Evolutionary conservation across 177 flowering plant genomes (phyloP).

Genomic region (Vitis hybrid): DNA sequence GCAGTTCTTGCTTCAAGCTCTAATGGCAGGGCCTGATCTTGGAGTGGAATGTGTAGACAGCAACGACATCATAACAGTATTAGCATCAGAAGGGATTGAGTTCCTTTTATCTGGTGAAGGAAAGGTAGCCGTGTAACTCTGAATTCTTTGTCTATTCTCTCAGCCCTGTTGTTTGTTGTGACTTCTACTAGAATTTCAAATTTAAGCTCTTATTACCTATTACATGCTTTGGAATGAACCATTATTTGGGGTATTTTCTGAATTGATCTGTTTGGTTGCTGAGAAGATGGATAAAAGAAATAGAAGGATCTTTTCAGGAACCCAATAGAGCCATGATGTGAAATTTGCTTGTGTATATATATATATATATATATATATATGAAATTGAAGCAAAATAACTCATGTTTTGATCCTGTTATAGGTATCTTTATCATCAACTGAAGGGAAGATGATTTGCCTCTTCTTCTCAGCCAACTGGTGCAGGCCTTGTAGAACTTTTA

Average conservation of each 20-base stretch:
- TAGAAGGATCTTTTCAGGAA: too few relatives aligned
- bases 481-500: slow-evolving; percentile 51
- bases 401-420: slow-evolving; percentile 1
- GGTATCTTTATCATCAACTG: slow-evolving; percentile 41
- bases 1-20: slow-evolving; percentile 2
- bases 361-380: background rate
- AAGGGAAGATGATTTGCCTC: slow-evolving; percentile 44
- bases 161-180: background rate
- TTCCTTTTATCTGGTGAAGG: slow-evolving; percentile 39
- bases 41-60: background rate
- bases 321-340: too few relatives aligned
- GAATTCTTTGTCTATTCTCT: background rate
- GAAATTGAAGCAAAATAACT: background rate
- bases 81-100: slow-evolving; percentile 41
- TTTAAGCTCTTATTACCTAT: background rate
- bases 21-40: slow-evolving; percentile 19
- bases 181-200: background rate
- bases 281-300: too few relatives aligned
- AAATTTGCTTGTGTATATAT: too few relatives aligned
- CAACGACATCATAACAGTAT: slow-evolving; percentile 14
- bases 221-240: too few relatives aligned
- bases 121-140: slow-evolving; percentile 29
- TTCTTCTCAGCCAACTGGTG: slow-evolving; percentile 72
- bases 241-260: background rate
- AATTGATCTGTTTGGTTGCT: background rate